Evolutionary conservation across 2,329 filamentous ascomycete genomes (phyloP).

Genomic region (Chalaropsis ovoidea): DNA sequence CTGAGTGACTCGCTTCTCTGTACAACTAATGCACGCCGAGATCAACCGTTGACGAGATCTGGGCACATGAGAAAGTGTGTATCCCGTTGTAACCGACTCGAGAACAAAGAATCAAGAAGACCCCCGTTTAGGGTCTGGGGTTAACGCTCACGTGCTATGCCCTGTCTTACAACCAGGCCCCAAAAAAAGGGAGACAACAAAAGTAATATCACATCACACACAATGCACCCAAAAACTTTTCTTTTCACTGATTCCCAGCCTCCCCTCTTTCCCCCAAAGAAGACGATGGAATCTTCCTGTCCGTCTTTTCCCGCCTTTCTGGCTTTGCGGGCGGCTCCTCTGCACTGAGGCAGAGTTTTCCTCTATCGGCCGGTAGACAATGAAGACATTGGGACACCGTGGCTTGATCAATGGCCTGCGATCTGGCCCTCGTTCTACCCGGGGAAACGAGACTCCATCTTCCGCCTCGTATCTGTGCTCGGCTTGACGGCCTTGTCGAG

Average conservation of each 20-base stretch:
- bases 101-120: neutral
- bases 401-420: neutral
- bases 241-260: conserved; percentile 9
- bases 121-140: neutral
- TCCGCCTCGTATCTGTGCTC: neutral
- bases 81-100: neutral
- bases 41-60: conserved; percentile 1
- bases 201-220: conserved; percentile 9
- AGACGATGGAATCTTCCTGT: conserved; percentile 1
- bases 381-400: conserved; percentile 7
- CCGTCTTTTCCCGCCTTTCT: conserved; percentile 7
- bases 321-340: neutral
- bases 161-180: neutral
- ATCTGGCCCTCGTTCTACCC: too few species aligned
- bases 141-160: neutral
- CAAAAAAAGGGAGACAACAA: conserved; percentile 7
- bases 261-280: conserved; percentile 11
- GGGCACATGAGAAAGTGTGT: neutral
- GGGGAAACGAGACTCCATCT: too few species aligned
- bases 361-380: conserved; percentile 7
- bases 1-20: neutral
- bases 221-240: conserved; percentile 1
- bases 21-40: neutral
- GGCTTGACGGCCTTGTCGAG: neutral
- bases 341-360: neutral